Evolutionary conservation across 2,329 filamentous ascomycete genomes (phyloP), one percentile per base, ranked within the genome.

Genomic region (Stagonosporopsis tanaceti): DNA sequence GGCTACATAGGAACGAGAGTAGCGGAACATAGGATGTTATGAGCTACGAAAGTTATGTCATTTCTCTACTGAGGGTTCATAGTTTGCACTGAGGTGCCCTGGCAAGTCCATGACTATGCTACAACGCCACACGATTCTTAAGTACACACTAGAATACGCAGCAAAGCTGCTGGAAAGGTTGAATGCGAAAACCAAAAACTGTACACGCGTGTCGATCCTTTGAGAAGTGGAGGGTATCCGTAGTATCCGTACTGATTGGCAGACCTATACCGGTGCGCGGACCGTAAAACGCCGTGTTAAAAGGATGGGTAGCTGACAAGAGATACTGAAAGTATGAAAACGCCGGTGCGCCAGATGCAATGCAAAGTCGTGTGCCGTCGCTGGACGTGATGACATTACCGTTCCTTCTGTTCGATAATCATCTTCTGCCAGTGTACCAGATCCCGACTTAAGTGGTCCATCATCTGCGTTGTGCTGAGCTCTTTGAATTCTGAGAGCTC

Each of bases 401-500:
- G 75, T 39, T 73, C 72, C 6, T 61, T 71, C 39, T 67, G 62
- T 24, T 71, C 65, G 1, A 61, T 58, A 20, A 76, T 66, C 70
- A 74, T 73, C 42, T 89, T 89, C 78, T 96, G 92, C 92, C 92
- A 96, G 69, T 90, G 89, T 64, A 94, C 85, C 68, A 96, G 83
- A 73, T 93, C 88, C 60, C 90, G 84, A 60, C 90, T 93, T 73
- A 96, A 77, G 66, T 87, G 84, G 74, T 96, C 92, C 91, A 96
- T 96, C 91, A 96, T 96, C 77, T 96, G 91, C 62, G 91, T 82
- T 65, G 89, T 93, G 55, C 82, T 90, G 62, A 97, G 80, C 8
- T 89, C 85, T 65, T 89, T 91, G 75, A 96, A 96, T 22, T 59
- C 63, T 25, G 67, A 67, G 24, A 74, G 35, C 4, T 72, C 72